Evolutionary conservation across 331 rosid species (phyloP).

Genomic region (Quercus lobata): DNA sequence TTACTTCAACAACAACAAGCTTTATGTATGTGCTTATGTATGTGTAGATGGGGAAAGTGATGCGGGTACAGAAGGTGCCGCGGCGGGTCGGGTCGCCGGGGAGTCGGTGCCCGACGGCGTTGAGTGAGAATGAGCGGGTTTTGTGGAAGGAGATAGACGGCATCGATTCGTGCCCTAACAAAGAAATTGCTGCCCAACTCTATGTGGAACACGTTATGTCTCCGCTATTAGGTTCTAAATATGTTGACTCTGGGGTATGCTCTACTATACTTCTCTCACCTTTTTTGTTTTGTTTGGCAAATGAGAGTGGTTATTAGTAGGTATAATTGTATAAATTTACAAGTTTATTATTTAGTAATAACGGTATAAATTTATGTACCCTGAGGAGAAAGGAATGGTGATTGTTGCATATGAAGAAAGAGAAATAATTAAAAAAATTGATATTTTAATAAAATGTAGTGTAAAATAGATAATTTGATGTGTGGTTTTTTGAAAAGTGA

Average conservation of each 20-base stretch:
- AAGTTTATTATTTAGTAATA: no score
- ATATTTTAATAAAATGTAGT: no score
- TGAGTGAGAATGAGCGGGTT: slow-evolving; percentile 52
- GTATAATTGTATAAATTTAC: no score
- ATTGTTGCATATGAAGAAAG: no score
- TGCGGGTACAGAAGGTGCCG: slow-evolving; percentile 71
- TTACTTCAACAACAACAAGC: not conserved
- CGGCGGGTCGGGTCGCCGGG: slow-evolving; percentile 23
- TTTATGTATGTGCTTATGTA: not conserved
- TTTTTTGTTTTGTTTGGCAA: no score
- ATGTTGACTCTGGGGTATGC: slow-evolving; percentile 85
- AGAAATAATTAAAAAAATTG: no score
- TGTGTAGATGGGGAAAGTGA: slow-evolving; percentile 75
- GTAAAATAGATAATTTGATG: no score
- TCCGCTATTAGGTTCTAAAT: slow-evolving; percentile 76
- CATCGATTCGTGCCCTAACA: slow-evolving; percentile 45
- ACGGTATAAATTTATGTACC: no score
- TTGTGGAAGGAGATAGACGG: slow-evolving; percentile 66
- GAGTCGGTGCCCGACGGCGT: slow-evolving; percentile 41
- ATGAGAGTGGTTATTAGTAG: no score
- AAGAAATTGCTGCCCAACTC: slow-evolving; percentile 44
- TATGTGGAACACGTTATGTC: slow-evolving; percentile 64
- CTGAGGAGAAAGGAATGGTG: no score
- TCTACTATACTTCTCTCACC: not conserved
- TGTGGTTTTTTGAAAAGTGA: no score